Percentiles rank a stretch among this genome's conserved stretches.
Evolutionary conservation across 2,329 filamentous ascomycete species (phyloP).

Genomic region (Penicillium sclerotigenum): DNA sequence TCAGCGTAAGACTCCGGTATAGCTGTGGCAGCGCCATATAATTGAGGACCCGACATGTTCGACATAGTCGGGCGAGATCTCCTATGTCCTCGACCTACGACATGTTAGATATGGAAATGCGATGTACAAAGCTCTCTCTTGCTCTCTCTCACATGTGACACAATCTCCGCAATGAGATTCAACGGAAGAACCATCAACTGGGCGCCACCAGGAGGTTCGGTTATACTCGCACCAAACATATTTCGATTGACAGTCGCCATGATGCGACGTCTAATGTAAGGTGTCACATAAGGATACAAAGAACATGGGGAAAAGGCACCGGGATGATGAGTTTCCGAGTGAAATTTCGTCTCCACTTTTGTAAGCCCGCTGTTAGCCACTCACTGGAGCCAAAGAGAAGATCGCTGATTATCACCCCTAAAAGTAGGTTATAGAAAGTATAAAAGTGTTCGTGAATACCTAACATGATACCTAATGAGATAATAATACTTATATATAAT

Average conservation of each 20-base stretch:
- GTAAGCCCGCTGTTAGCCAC: conserved; percentile 3
- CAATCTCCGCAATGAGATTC: conserved; percentile 57
- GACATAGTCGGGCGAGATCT: conserved; percentile 58
- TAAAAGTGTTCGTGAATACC: too few relatives aligned
- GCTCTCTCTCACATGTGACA: conserved; percentile 51
- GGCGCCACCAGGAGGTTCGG: conserved; percentile 28
- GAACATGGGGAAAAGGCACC: conserved; percentile 14
- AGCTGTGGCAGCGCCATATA: conserved; percentile 63
- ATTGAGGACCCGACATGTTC: conserved; percentile 60
- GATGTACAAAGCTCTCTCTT: conserved; percentile 21
- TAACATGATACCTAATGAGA: too few relatives aligned
- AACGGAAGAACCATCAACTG: conserved; percentile 50
- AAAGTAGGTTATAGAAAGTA: too few relatives aligned
- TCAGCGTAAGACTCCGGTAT: conserved; percentile 56
- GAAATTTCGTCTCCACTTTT: conserved; percentile 13
- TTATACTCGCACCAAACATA: conserved; percentile 41
- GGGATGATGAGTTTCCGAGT: conserved; percentile 21
- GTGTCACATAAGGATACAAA: conserved; percentile 14
- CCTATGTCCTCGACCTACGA: conserved; percentile 55
- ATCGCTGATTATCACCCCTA: not conserved
- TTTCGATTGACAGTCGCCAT: conserved; percentile 44
- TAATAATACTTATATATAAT: too few relatives aligned
- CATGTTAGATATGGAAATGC: conserved; percentile 4
- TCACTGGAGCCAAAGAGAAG: not conserved
- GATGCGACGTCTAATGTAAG: conserved; percentile 30